Percentiles rank a stretch among this genome's conserved stretches.
phyloP scores from a whole-genome alignment of 495 filamentous ascomycete genomes.

The Friedmanniomyces simplex region DNA sequence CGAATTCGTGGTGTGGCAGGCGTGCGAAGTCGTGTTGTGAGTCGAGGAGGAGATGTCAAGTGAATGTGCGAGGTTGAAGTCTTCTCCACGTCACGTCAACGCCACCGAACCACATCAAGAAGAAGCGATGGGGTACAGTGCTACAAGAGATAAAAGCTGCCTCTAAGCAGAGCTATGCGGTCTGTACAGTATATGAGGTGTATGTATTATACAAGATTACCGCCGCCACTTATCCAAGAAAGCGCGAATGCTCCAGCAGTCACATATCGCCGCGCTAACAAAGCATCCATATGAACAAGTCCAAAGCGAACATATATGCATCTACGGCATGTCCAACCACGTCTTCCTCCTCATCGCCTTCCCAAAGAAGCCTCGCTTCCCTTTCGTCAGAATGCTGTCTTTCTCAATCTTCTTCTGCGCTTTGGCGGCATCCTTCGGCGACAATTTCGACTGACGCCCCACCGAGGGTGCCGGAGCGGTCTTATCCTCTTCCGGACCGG shows the following conservation, averaged over 20 bases:
- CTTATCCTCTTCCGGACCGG: slow-evolving; percentile 43
- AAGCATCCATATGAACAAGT: not conserved
- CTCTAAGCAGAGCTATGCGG: slow-evolving; percentile 2
- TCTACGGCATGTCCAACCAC: slow-evolving; percentile 18
- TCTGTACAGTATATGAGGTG: not conserved
- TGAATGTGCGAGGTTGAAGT: too few relatives aligned
- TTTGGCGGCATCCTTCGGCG: slow-evolving; percentile 4
- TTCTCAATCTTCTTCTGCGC: slow-evolving; percentile 11
- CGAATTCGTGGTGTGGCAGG: too few relatives aligned
- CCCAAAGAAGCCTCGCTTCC: slow-evolving; percentile 8
- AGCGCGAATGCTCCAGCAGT: not conserved
- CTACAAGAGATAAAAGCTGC: too few relatives aligned
- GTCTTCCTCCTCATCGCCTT: slow-evolving; percentile 8
- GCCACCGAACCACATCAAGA: too few relatives aligned
- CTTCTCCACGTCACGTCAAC: not conserved
- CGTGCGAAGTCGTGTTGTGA: too few relatives aligned
- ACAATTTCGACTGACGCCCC: slow-evolving; percentile 1
- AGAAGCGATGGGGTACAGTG: too few relatives aligned
- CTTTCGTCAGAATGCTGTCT: slow-evolving; percentile 3
- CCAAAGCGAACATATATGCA: not conserved
- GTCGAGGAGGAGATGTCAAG: too few relatives aligned
- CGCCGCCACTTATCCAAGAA: not conserved
- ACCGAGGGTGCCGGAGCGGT: slow-evolving; percentile 19
- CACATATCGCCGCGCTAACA: not conserved
- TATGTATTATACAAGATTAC: not conserved